Evolutionary conservation across 1,284 basidiomycete genomes (phyloP).

Genomic region (Marasmius tenuissimus): DNA sequence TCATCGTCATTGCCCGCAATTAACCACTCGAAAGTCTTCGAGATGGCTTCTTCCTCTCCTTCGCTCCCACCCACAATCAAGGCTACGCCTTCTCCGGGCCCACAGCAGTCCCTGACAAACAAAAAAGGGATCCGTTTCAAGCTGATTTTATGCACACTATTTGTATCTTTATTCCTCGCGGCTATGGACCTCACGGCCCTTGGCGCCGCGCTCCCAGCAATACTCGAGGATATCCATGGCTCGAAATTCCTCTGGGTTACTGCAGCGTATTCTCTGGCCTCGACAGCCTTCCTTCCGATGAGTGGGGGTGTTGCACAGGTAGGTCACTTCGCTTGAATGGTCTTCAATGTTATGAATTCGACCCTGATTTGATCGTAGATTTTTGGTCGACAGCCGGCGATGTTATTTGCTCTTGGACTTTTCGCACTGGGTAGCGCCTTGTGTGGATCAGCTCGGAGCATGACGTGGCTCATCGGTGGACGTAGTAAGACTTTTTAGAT

Average conservation of each 20-base stretch:
- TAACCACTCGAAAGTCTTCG: too few species aligned
- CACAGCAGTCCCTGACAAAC: not conserved
- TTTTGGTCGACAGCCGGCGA: slow-evolving; percentile 17
- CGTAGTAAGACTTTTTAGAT: slow-evolving; percentile 10
- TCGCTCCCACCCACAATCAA: too few species aligned
- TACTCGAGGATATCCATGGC: slow-evolving; percentile 10
- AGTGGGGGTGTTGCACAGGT: slow-evolving; percentile 15
- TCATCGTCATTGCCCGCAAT: too few species aligned
- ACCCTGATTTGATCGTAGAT: too few species aligned
- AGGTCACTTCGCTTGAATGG: not conserved
- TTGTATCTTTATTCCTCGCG: not conserved
- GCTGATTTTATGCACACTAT: slow-evolving; percentile 1
- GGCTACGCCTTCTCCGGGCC: too few species aligned
- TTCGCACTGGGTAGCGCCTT: slow-evolving; percentile 19
- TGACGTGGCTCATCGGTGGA: slow-evolving; percentile 19
- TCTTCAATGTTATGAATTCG: too few species aligned
- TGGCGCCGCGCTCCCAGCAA: slow-evolving; percentile 6
- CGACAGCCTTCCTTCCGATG: slow-evolving; percentile 15
- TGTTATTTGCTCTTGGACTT: slow-evolving; percentile 12
- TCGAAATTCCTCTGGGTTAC: slow-evolving; percentile 14
- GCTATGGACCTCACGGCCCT: slow-evolving; percentile 3
- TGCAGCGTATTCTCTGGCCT: slow-evolving; percentile 11
- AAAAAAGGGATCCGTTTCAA: not conserved
- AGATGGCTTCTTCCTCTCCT: too few species aligned
- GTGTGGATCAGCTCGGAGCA: slow-evolving; percentile 14